phyloP scores from a whole-genome alignment of 345 rosid genomes.

The Eucalyptus erythrocorys region DNA sequence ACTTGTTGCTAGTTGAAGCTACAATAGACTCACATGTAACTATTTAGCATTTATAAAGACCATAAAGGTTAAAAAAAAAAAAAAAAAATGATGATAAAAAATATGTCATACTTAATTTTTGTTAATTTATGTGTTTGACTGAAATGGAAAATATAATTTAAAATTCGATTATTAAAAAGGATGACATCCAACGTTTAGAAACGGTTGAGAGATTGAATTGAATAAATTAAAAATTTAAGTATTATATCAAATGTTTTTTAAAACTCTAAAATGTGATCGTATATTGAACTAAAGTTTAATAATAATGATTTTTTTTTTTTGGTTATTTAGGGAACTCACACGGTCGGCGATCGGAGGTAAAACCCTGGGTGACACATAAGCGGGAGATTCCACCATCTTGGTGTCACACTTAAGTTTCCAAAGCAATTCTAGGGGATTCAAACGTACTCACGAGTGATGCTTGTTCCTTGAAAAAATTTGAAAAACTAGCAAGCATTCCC shows the following conservation, averaged over 20 bases:
- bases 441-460: no score
- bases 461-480: background rate
- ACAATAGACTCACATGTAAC: background rate
- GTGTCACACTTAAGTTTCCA: no score
- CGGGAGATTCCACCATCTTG: no score
- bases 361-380: no score
- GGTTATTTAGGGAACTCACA: rapidly evolving
- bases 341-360: no score
- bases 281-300: background rate
- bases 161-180: background rate
- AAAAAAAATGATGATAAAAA: background rate
- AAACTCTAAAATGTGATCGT: rapidly evolving
- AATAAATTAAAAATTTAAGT: background rate
- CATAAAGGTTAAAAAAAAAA: background rate
- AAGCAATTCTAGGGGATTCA: no score
- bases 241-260: no score
- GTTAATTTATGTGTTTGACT: background rate
- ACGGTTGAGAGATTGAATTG: rapidly evolving
- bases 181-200: rapidly evolving
- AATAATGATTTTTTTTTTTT: background rate
- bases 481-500: background rate
- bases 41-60: background rate
- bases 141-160: background rate
- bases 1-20: background rate
- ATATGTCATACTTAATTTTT: background rate